phyloP scores from a whole-genome alignment of 495 filamentous ascomycete genomes.

The Penicillium silybi region DNA sequence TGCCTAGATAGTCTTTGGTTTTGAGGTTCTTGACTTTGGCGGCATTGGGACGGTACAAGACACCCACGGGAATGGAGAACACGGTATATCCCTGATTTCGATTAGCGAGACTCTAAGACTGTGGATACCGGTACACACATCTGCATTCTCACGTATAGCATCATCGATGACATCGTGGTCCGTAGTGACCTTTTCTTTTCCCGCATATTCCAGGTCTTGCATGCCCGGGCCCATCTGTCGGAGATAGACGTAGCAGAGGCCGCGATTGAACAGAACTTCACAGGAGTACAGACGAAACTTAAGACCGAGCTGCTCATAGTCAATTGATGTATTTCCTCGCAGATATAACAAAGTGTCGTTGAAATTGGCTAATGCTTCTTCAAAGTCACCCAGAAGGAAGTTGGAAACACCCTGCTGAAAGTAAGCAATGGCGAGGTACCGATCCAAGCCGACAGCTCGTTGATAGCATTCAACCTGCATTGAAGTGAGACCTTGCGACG shows the following conservation, averaged over 20 bases:
- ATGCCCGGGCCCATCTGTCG: slow-evolving; percentile 86
- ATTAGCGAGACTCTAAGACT: slow-evolving; percentile 7
- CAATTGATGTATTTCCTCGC: slow-evolving; percentile 92
- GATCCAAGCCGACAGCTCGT: slow-evolving; percentile 79
- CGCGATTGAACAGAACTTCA: slow-evolving; percentile 97
- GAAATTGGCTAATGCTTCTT: slow-evolving; percentile 97
- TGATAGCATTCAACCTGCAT: slow-evolving; percentile 90
- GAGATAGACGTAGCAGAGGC: slow-evolving; percentile 95
- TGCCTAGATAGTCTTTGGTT: slow-evolving; percentile 94
- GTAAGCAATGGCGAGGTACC: slow-evolving; percentile 95
- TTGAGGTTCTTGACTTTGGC: slow-evolving; percentile 98
- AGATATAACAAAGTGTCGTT: slow-evolving; percentile 96
- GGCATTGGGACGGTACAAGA: slow-evolving; percentile 92
- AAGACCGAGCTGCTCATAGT: slow-evolving; percentile 95
- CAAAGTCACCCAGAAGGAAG: slow-evolving; percentile 94
- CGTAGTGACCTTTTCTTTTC: slow-evolving; percentile 92
- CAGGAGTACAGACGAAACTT: slow-evolving; percentile 97
- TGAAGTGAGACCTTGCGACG: slow-evolving; percentile 1
- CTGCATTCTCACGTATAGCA: slow-evolving; percentile 86
- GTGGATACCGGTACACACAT: slow-evolving; percentile 53
- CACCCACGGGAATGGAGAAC: slow-evolving; percentile 95
- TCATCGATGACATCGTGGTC: slow-evolving; percentile 98
- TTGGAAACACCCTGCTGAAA: slow-evolving; percentile 99
- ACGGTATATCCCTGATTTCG: slow-evolving; percentile 84
- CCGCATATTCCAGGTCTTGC: slow-evolving; percentile 85